Conservation (phyloP, 2,329 filamentous ascomycete genomes). For the Diaporthe humulicola region DNA sequence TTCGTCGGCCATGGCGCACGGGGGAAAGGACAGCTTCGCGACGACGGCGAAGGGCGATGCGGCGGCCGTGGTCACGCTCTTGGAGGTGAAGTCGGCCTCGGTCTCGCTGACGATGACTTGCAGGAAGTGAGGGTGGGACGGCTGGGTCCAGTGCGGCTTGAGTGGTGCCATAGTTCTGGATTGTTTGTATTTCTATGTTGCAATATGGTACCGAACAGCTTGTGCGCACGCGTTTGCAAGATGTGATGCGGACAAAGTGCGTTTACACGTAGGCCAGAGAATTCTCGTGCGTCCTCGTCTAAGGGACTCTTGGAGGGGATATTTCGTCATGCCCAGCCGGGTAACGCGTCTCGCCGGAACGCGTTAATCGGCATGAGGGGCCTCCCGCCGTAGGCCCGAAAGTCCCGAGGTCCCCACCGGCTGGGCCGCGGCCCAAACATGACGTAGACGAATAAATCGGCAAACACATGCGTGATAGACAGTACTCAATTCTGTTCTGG, state of each 20-base stretch:
- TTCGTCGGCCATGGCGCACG: conserved; percentile 67
- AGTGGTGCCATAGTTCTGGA: conserved; percentile 65
- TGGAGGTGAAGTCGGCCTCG: conserved; percentile 68
- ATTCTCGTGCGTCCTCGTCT: neutral
- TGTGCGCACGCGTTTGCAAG: neutral
- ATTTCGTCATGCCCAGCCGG: neutral
- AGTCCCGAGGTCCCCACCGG: too few species aligned
- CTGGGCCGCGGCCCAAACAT: too few species aligned
- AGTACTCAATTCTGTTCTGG: too few species aligned
- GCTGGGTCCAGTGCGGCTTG: conserved; percentile 70
- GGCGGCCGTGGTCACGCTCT: conserved; percentile 67
- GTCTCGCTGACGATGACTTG: conserved; percentile 67
- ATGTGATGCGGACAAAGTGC: neutral
- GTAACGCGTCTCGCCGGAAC: neutral
- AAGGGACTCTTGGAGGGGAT: neutral
- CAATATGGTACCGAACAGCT: neutral
- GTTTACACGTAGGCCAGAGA: neutral
- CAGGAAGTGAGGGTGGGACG: conserved; percentile 71
- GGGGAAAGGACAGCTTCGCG: conserved; percentile 75
- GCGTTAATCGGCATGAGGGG: neutral
- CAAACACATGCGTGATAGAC: too few species aligned
- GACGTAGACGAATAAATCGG: too few species aligned
- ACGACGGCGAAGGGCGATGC: conserved; percentile 75
- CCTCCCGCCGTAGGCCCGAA: too few species aligned
- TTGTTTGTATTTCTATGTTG: neutral